Evolutionary conservation across 306 rosid species (phyloP).

Genomic region (Vigna nakashimae): DNA sequence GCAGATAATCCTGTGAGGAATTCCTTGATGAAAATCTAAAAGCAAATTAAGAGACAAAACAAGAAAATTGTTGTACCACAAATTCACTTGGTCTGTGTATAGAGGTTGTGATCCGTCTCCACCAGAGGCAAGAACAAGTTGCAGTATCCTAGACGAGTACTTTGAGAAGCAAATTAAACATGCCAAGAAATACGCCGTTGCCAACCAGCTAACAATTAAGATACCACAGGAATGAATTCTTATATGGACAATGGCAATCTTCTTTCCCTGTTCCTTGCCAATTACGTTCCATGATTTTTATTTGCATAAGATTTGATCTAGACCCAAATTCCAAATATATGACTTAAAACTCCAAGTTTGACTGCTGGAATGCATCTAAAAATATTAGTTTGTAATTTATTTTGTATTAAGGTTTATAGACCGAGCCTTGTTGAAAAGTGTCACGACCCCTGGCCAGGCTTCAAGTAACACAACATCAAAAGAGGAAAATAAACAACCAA

Average conservation of each 20-base stretch:
- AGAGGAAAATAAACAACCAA: too few relatives aligned
- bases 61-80: conserved; percentile 9
- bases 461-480: too few relatives aligned
- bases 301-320: not conserved
- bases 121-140: conserved; percentile 14
- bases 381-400: conserved; percentile 9
- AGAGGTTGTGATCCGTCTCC: conserved; percentile 36
- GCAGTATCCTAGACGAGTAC: conserved; percentile 8
- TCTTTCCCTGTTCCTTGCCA: conserved; percentile 56
- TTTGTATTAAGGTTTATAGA: not conserved
- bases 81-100: conserved; percentile 37
- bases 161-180: conserved; percentile 35
- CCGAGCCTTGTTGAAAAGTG: too few relatives aligned
- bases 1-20: conserved; percentile 4
- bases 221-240: conserved; percentile 26
- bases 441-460: too few relatives aligned
- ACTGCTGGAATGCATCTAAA: not conserved
- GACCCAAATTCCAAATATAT: not conserved
- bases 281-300: not conserved
- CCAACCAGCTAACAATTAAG: conserved; percentile 26
- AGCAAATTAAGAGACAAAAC: conserved; percentile 5
- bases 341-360: not conserved
- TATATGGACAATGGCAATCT: conserved; percentile 59
- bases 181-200: conserved; percentile 34
- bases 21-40: conserved; percentile 34